phyloP scores from a whole-genome alignment of 2,329 filamentous ascomycete species.

The Fusarium sp. region DNA sequence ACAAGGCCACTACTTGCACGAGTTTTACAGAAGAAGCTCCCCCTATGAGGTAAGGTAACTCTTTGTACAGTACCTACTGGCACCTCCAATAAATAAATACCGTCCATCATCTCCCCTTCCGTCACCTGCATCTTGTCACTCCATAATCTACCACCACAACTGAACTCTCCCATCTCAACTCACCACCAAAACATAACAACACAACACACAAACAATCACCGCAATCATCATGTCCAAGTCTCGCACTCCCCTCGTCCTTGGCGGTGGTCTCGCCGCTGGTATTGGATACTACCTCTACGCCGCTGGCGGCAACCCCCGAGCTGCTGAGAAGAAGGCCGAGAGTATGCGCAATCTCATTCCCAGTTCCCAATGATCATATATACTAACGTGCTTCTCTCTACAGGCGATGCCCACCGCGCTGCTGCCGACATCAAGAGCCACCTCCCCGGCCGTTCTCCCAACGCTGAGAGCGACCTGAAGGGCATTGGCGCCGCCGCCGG shows the following conservation, averaged over 20 bases:
- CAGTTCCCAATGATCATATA: not conserved
- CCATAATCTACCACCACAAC: conserved; percentile 1
- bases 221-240: conserved; percentile 55
- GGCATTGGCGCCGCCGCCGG: conserved; percentile 61
- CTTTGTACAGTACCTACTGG: not conserved
- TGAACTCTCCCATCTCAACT: not conserved
- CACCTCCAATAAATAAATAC: conserved; percentile 36
- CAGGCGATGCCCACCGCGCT: conserved; percentile 81
- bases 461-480: conserved; percentile 73
- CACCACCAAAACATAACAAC: not conserved
- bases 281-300: conserved; percentile 92
- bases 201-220: not conserved
- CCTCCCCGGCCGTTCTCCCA: conserved; percentile 68
- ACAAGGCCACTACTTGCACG: conserved; percentile 9
- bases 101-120: conserved; percentile 26
- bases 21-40: conserved; percentile 7
- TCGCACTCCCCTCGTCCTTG: conserved; percentile 62
- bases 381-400: conserved; percentile 26
- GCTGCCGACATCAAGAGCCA: conserved; percentile 74
- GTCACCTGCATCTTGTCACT: conserved; percentile 15
- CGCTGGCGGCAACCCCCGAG: conserved; percentile 82
- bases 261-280: conserved; percentile 72
- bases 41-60: conserved; percentile 13
- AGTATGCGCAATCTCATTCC: conserved; percentile 63
- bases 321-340: conserved; percentile 87